Evolutionary conservation across 2,329 filamentous ascomycete species (phyloP), one percentile per base, ranked within the genome.

Genomic region (Aspergillus fischeri): DNA sequence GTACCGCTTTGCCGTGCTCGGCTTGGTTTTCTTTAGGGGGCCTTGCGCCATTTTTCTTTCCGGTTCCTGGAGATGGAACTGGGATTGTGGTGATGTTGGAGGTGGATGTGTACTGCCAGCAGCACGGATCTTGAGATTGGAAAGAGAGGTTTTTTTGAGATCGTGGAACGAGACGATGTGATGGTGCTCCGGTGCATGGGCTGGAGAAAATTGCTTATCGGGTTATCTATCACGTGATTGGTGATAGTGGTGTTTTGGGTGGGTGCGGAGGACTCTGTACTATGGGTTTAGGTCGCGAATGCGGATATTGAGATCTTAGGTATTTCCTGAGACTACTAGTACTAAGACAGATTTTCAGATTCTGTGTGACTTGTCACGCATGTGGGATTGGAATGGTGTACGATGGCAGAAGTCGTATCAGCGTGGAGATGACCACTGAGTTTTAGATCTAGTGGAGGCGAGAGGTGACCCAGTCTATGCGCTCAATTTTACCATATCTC

Each of bases 21-120:
- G 57, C 63, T 76, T 71, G 62, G 70, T 58, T 60, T 80, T 81
- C 62, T 82, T 82, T 54, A 81, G 65, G 38, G 70, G 52, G 42
- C 61, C 60, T 58, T 66, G 63, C 10, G 55, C 60, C 64, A 65
- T 65, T 38, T 41, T 56, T 28, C 3, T 48, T 54, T 27, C 17
- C 21, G 6, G 3, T 27, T 38, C 14, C 27, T 49, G 25, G 32
- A 17, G 9, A 2, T 41, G 28, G 27, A 35, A 6, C 7, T n/a
- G 10, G 11, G 10, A 17, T 9, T 21, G 20, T 27, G 17, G 0
- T 28, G 1, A 7, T 27, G 25, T 5, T 27, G 27, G 24, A 3
- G 20, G 29, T 11, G n/a, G 21, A 45, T 20, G 21, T 10, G 44
- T 54, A 54, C 59, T 60, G 57, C 59, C 61, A 53, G 61, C 61